Evolutionary conservation across 805 yeast species (phyloP).

Genomic region (Myxozyma melibiosi): DNA sequence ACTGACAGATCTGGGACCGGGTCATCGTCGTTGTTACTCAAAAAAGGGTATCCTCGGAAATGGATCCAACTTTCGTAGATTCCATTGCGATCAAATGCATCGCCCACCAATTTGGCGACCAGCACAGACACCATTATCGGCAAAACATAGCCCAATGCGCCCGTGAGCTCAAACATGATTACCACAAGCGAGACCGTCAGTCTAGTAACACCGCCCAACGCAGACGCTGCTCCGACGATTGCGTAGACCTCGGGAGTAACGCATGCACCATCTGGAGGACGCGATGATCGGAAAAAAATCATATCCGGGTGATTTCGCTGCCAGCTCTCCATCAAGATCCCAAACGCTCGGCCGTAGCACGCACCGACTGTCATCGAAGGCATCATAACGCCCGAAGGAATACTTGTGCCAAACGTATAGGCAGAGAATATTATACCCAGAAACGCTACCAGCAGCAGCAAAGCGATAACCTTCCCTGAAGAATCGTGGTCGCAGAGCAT

Average conservation of each 20-base stretch:
- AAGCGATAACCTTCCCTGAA: constrained; percentile 35
- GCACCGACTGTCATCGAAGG: constrained; percentile 98
- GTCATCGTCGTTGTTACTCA: constrained; percentile 46
- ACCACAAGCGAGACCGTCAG: constrained; percentile 81
- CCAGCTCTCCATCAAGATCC: constrained; percentile 63
- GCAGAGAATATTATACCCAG: constrained; percentile 65
- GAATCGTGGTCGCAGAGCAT: constrained; percentile 3
- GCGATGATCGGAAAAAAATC: constrained; percentile 39
- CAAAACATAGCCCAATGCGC: constrained; percentile 78
- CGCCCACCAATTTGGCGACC: constrained; percentile 71
- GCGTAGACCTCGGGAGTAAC: constrained; percentile 88
- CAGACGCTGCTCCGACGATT: constrained; percentile 84
- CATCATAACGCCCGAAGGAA: constrained; percentile 97
- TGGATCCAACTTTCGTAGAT: constrained; percentile 65
- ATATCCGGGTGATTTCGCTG: constrained; percentile 45
- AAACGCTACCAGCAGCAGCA: constrained; percentile 46
- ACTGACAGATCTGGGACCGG: constrained; percentile 47
- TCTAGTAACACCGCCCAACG: constrained; percentile 77
- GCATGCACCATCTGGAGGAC: constrained; percentile 54
- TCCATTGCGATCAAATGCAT: constrained; percentile 56
- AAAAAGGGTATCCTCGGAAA: constrained; percentile 47
- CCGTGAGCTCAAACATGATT: constrained; percentile 78
- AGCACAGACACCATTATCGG: constrained; percentile 87
- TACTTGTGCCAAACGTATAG: constrained; percentile 65
- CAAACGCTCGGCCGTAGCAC: constrained; percentile 85